A percentile compares a stretch with the other conserved stretches of the same genome.
These are phyloP conservation scores for Globisporangium barbulae DNA, from an alignment of 352 stramenopile genomes.

Conservation along the genomic window DNA sequence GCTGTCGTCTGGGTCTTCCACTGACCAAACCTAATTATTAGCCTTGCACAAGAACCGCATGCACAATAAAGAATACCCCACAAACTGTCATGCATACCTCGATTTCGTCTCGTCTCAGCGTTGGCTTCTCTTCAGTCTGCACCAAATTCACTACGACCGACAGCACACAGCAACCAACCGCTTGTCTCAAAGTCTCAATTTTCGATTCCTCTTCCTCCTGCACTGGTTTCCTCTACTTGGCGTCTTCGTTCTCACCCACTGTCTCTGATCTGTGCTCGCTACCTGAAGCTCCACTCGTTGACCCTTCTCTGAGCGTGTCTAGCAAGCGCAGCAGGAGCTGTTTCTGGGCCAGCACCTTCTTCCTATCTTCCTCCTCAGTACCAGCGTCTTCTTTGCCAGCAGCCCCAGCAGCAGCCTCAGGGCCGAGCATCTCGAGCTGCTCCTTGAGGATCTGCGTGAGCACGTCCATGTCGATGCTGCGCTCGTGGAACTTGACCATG, in stretches of 20 bases:
- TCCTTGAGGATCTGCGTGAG: constrained; percentile 47
- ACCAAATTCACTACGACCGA: not conserved
- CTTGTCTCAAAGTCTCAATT: not conserved
- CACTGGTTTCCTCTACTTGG: not conserved
- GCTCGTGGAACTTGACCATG: constrained; percentile 76
- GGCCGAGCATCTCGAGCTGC: constrained; percentile 50
- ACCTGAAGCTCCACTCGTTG: constrained; percentile 8
- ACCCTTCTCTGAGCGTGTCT: constrained; percentile 15
- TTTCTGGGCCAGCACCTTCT: constrained; percentile 34
- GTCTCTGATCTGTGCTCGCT: not conserved
- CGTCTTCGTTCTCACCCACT: not conserved
- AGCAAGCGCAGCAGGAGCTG: constrained; percentile 36
- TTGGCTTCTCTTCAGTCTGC: not conserved
- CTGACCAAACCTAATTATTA: constrained; percentile 2
- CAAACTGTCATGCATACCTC: not conserved
- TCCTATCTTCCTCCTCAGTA: constrained; percentile 15
- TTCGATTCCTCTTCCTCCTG: not conserved
- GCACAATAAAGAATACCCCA: not conserved
- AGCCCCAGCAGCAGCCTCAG: not conserved
- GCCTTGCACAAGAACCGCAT: no score
- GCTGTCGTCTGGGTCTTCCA: not conserved
- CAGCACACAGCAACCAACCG: not conserved
- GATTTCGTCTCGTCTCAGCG: no score
- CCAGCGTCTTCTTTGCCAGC: constrained; percentile 3
- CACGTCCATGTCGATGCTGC: constrained; percentile 48